phyloP scores from a whole-genome alignment of 2,329 filamentous ascomycete species.

The Exophiala oligosperma region DNA sequence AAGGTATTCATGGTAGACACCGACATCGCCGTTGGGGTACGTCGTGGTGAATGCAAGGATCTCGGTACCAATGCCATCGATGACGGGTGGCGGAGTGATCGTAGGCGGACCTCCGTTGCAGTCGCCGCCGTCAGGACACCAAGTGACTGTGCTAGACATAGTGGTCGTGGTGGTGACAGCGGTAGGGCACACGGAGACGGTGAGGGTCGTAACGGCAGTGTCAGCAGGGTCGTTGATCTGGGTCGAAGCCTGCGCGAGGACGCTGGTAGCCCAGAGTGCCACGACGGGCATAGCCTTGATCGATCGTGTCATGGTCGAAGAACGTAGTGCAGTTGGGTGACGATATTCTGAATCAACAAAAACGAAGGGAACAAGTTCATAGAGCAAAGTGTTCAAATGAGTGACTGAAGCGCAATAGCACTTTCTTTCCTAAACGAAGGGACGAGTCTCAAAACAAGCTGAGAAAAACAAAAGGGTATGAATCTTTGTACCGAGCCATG shows the following conservation, averaged over 20 bases:
- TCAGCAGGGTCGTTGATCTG: constrained; percentile 18
- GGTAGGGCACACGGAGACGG: constrained; percentile 27
- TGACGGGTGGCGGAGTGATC: constrained; percentile 19
- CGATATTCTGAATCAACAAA: neutral
- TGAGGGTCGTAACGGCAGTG: constrained; percentile 22
- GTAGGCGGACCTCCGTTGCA: constrained; percentile 20
- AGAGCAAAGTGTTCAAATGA: constrained; percentile 19
- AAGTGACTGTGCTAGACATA: constrained; percentile 27
- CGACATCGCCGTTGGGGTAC: constrained; percentile 25
- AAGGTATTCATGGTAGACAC: constrained; percentile 28
- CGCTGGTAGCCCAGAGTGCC: constrained; percentile 24
- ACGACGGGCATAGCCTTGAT: constrained; percentile 17
- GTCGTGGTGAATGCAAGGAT: constrained; percentile 27
- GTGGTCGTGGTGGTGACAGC: constrained; percentile 28
- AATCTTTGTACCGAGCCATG: constrained; percentile 14
- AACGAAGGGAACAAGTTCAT: constrained; percentile 5
- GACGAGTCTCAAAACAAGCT: constrained; percentile 19
- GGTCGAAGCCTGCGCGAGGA: constrained; percentile 27
- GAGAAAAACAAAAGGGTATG: constrained; percentile 10
- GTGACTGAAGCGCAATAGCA: constrained; percentile 18
- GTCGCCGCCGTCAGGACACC: constrained; percentile 18
- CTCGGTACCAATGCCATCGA: constrained; percentile 11
- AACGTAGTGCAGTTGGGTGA: neutral
- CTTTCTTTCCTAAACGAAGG: constrained; percentile 23
- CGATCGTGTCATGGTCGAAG: constrained; percentile 19